Base-by-base conservation (phyloP, 768 basidiomycete genomes). In the Solioccasus polychromus region DNA sequence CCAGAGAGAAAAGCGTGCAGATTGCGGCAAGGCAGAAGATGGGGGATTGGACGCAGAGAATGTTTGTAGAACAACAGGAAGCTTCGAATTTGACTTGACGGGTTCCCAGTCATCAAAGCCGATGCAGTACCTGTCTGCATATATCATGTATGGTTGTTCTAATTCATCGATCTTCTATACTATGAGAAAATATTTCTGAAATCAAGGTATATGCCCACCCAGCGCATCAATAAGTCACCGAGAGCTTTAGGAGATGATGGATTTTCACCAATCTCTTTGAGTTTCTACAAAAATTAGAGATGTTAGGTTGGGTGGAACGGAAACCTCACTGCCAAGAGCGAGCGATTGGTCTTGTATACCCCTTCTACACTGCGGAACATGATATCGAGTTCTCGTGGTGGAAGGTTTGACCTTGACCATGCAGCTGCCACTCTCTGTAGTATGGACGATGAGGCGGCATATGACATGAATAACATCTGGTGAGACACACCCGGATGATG, bases 281-380 rank as follows among this genome's bases (percentile, higher is more conserved):
- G 73, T 81, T 88, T 89, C 94, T 96, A 66, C 25, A 45, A 49
- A 42, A 51, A 41, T 61, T 54, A 52, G 51, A 37, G 8, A 40
- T 14, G 32, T 14, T 24, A 25, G 15, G 44, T 31, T 20, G 7
- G 11, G 14, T 35, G 25, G 32, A 40, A 35, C 3, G 15, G 3
- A 19, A 30, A 24, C 41, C 55, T 44, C 50, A 94, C 93, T 37
- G 76, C 71, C 44, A 91, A 78, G 49, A 99, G 76, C 1, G 74
- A 67, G 45, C 92, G 82, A 69, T 93, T 97, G 18, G 91, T 88
- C 66, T 92, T 88, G 73, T 93, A 99, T 17, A 98, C 82, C 19
- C 77, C 78, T 67, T 99, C 96, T 41, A 98, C 82, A 54, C 85
- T 84, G 52, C 96, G 77, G 68, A 99, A 99, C 89, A 98, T 95